Evolutionary conservation across 2,329 filamentous ascomycete species (phyloP).

Genomic region (Colletotrichum tamarilloi): DNA sequence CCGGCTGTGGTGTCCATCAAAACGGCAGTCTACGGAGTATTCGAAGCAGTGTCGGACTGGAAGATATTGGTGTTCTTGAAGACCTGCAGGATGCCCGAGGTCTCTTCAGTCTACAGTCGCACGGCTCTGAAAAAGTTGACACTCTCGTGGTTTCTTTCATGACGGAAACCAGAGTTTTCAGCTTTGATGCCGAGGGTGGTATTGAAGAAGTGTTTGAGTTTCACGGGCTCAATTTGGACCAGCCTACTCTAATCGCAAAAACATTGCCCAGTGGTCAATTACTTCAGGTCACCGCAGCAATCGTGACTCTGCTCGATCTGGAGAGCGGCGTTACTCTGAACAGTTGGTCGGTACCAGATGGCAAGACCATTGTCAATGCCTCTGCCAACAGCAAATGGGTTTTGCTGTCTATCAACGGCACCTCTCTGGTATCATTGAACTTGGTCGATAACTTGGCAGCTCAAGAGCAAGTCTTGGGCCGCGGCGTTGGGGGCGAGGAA

Average conservation of each 20-base stretch:
- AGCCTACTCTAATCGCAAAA: constrained; percentile 78
- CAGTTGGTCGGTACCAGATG: constrained; percentile 43
- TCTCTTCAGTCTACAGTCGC: constrained; percentile 74
- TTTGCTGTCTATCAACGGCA: constrained; percentile 81
- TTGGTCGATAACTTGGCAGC: constrained; percentile 68
- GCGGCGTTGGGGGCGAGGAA: constrained; percentile 48
- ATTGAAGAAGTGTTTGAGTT: constrained; percentile 89
- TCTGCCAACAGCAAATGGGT: constrained; percentile 78
- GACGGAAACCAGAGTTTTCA: constrained; percentile 85
- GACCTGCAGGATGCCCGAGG: constrained; percentile 81
- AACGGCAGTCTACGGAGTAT: constrained; percentile 92
- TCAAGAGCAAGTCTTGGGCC: constrained; percentile 69
- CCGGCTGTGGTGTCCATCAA: constrained; percentile 89
- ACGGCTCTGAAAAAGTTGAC: constrained; percentile 66
- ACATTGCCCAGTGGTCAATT: constrained; percentile 52
- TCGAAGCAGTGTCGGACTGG: constrained; percentile 90
- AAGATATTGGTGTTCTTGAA: constrained; percentile 85
- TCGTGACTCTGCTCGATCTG: constrained; percentile 26
- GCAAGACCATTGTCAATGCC: constrained; percentile 77
- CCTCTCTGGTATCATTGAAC: constrained; percentile 76
- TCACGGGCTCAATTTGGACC: constrained; percentile 74
- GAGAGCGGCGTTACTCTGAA: constrained; percentile 33
- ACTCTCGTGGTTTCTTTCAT: constrained; percentile 84
- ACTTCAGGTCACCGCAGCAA: constrained; percentile 30
- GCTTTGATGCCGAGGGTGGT: constrained; percentile 77